phyloP scores from a whole-genome alignment of 2,329 filamentous ascomycete genomes.

The Neofusicoccum parvum region DNA sequence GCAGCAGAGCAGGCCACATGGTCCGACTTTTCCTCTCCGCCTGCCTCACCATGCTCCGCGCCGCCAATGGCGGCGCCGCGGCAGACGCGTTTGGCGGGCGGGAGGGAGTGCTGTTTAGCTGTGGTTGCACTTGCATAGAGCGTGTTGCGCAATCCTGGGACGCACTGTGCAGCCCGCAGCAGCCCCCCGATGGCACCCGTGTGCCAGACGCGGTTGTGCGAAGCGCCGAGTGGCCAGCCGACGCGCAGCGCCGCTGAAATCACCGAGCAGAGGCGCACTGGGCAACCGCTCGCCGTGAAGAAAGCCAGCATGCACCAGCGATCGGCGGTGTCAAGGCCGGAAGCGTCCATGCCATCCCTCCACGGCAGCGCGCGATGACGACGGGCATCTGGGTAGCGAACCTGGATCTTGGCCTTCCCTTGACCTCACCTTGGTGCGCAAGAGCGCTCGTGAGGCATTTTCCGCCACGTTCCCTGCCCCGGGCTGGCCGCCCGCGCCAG shows the following conservation, averaged over 20 bases:
- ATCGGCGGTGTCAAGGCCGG: slow-evolving; percentile 14
- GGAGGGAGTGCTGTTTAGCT: slow-evolving; percentile 6
- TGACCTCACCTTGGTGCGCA: not conserved
- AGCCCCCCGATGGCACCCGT: not conserved
- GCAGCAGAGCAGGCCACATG: slow-evolving; percentile 3
- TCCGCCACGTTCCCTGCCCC: slow-evolving; percentile 14
- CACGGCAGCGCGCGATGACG: slow-evolving; percentile 13
- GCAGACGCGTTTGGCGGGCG: not conserved
- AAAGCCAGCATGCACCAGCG: slow-evolving; percentile 2
- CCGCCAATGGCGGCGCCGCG: slow-evolving; percentile 3
- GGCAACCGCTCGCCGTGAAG: slow-evolving; percentile 15
- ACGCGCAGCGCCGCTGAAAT: slow-evolving; percentile 15
- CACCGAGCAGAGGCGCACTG: slow-evolving; percentile 14
- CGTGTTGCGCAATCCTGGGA: slow-evolving; percentile 17
- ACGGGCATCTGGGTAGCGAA: slow-evolving; percentile 10
- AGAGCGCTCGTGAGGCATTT: slow-evolving; percentile 8
- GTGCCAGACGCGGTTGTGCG: slow-evolving; percentile 5
- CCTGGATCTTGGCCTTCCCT: slow-evolving; percentile 9
- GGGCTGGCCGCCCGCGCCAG: not conserved
- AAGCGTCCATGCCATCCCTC: slow-evolving; percentile 12
- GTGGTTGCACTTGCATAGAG: slow-evolving; percentile 3
- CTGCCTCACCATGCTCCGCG: not conserved
- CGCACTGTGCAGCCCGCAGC: slow-evolving; percentile 13
- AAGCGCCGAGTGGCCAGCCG: slow-evolving; percentile 7
- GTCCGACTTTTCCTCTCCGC: not conserved